Evolutionary conservation across 305 asterid genomes (phyloP).

Genomic region (Solanum hybrid): DNA sequence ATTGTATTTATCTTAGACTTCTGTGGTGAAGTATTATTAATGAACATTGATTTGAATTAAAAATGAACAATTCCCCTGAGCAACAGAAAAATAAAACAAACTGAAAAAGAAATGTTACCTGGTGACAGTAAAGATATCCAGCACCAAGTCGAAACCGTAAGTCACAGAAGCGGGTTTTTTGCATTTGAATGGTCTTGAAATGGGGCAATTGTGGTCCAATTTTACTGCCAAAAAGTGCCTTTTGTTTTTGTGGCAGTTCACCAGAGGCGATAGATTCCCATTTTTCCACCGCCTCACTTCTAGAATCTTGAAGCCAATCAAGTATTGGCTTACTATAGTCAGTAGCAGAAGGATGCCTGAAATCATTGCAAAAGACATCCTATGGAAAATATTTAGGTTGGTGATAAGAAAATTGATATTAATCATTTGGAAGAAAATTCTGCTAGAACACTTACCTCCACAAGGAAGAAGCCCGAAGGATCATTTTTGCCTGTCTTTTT

Average conservation of each 20-base stretch:
- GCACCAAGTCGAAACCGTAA: conserved; percentile 69
- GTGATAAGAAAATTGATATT: conserved; percentile 1
- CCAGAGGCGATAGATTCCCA: conserved; percentile 70
- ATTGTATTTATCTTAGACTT: neutral
- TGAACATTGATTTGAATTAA: neutral
- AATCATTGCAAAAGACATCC: conserved; percentile 79
- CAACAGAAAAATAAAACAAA: neutral
- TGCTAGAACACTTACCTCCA: conserved; percentile 44
- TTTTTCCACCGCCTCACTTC: conserved; percentile 58
- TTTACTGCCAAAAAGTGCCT: conserved; percentile 39
- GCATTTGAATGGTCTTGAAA: conserved; percentile 56
- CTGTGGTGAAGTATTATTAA: neutral
- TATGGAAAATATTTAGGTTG: conserved; percentile 17
- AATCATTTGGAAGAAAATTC: neutral
- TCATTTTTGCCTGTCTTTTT: conserved; percentile 42
- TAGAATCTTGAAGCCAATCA: conserved; percentile 69
- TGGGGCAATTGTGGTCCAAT: conserved; percentile 40
- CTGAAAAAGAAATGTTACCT: conserved; percentile 29
- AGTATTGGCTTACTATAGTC: conserved; percentile 75
- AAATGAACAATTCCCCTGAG: neutral
- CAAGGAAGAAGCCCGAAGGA: conserved; percentile 84
- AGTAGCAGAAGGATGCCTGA: conserved; percentile 42
- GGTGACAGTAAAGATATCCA: conserved; percentile 84
- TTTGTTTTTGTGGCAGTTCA: conserved; percentile 60
- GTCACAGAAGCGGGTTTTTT: conserved; percentile 61